phyloP scores from a whole-genome alignment of 2,329 filamentous ascomycete species.

The Coniella vitis region DNA sequence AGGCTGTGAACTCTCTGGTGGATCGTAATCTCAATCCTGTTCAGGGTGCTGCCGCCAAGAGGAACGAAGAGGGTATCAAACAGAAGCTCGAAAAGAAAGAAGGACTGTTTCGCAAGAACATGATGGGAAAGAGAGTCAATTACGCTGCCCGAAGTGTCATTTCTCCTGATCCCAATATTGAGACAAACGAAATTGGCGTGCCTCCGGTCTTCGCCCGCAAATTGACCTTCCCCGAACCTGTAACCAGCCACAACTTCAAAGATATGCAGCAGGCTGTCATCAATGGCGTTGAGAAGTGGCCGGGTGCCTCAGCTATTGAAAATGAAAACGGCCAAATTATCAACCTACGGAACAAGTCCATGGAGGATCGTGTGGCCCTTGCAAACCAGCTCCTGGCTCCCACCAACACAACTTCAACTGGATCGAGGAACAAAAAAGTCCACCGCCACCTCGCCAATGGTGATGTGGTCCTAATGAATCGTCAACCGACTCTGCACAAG shows the following conservation, averaged over 20 bases:
- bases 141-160: constrained; percentile 97
- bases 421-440: constrained; percentile 87
- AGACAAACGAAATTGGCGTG: constrained; percentile 97
- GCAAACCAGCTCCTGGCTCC: constrained; percentile 91
- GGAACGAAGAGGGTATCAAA: constrained; percentile 90
- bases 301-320: constrained; percentile 88
- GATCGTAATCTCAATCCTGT: constrained; percentile 83
- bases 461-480: constrained; percentile 97
- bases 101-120: constrained; percentile 95
- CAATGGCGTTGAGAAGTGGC: constrained; percentile 90
- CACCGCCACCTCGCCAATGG: constrained; percentile 93
- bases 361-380: constrained; percentile 79
- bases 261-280: constrained; percentile 94
- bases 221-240: constrained; percentile 92
- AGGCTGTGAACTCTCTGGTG: constrained; percentile 85
- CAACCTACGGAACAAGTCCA: constrained; percentile 77
- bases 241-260: constrained; percentile 94
- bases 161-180: constrained; percentile 95
- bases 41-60: constrained; percentile 67
- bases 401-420: constrained; percentile 65
- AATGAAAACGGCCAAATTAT: constrained; percentile 92
- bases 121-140: constrained; percentile 99
- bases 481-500: constrained; percentile 95
- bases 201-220: constrained; percentile 97
- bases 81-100: constrained; percentile 98